Base-by-base conservation (phyloP, 177 flowering plant genomes). In the Vitis hybrid region DNA sequence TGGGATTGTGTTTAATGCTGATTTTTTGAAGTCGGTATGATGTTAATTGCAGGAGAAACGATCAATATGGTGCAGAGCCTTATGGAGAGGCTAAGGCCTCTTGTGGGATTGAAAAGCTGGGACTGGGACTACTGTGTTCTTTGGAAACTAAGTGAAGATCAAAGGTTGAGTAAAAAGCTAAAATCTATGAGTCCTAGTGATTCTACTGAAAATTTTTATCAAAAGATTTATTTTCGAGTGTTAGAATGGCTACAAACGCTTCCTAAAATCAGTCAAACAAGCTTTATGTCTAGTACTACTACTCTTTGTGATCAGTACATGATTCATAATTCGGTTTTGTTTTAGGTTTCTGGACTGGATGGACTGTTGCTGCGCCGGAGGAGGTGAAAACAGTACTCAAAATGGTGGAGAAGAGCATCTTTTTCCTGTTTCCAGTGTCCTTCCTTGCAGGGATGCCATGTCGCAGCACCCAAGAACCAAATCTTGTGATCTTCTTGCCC, bases 61-160 rank as follows among this genome's bases (percentile, higher is more conserved):
- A 71, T 35, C 69, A 66, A 65, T 56, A 52, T 72, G 49, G 62
- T 83, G 66, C 85, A 82, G 40, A 85, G 69, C 65, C 62, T 85
- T 3, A 69, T 86, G 80, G 91, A 88, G 73, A 84, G 83, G 75
- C 83, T 93, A 17, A 83, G 97, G 72, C 80, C 87, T n/a, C 69
- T 90, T 9, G 88, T 91, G 74, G 87, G 90, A 14, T 65, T 72
- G 19, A 74, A 85, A 56, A 78, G 85, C 60, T 90, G 97, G 95
- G 93, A 90, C 60, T 93, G 97, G 95, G 93, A 90, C 63, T 91
- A 86, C 56, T 88, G 92, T 72, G 89, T 88, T 50, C 21, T 90
- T 11, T 93, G 96, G 98, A 89, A 80, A 71, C 46, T 90, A 51
- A 80, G 82, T 73, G 81, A 85, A 55, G 94, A 93, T 76, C 91